Base-by-base conservation (phyloP, 1,284 basidiomycete species). In the Cutaneotrichosporon daszewskae region DNA sequence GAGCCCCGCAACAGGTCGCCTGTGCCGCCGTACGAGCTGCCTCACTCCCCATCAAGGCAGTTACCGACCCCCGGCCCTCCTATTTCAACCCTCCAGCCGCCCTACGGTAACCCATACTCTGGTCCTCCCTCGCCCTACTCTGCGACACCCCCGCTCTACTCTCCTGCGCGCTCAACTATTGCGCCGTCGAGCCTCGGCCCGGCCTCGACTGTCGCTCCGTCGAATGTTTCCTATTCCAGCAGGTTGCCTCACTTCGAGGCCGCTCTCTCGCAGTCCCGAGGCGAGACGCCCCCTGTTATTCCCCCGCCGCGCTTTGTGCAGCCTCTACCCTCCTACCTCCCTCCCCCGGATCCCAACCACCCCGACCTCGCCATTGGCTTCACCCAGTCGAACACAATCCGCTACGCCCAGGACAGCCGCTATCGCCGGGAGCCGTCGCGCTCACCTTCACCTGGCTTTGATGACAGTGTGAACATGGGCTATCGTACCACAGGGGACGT, bases 341-440 rank as follows among this genome's bases (percentile, higher is more conserved):
- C 60, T 1, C 63, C 66, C 0, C 53, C 55, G 3, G 65, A 68
- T 33, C 60, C 60, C 17, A 69, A 69, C 46, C 66, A 69, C 35
- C 65, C 66, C 4, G 55, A 62, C 29, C 51, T 68, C 3, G 37
- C 53, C 4, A 51, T 68, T 5, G 59, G 58, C 8, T 60, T 66
- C 27, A 51, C 50, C 5, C 58, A 49, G 34, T 58, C 60, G 8
- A 47, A 46, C 13, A 62, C 63, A 0, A 43, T 65, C 19, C 58
- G 64, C 11, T 55, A 57, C n/a, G 57, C 57, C 5, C 29, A 27
- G 18, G 20, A 39, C 23, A 32, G 37, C 24, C 42, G 24, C 4
- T 41, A 55, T 12, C 31, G 33, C 16, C 47, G 56, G 3, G 52
- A 49, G 25, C 34, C 35, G 6, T 62, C 59, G 3, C 51, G 58